phyloP scores from a whole-genome alignment of 345 rosid species.

The Hibiscus syriacus region DNA sequence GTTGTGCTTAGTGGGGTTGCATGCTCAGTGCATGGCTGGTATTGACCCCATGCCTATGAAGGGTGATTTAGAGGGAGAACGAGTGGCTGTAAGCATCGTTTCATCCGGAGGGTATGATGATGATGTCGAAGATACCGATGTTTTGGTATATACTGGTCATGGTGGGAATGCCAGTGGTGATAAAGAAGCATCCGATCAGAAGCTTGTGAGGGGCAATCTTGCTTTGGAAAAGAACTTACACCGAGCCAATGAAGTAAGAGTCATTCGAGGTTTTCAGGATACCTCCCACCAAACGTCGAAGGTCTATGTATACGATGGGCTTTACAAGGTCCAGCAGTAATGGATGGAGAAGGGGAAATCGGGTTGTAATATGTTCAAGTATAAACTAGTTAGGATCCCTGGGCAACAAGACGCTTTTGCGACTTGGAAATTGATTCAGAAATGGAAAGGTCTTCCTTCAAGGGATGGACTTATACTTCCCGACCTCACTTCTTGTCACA shows the following conservation, averaged over 20 bases:
- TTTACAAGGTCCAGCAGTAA: conserved; percentile 49
- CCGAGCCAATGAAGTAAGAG: conserved; percentile 53
- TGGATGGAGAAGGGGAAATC: conserved; percentile 70
- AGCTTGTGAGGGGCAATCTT: conserved; percentile 87
- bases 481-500: too few species aligned
- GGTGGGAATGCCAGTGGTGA: conserved; percentile 64
- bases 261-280: conserved; percentile 63
- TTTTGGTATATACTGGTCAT: conserved; percentile 69
- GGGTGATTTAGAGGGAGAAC: conserved; percentile 53
- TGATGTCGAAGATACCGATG: conserved; percentile 56
- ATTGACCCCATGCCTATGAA: conserved; percentile 59
- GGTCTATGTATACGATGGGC: conserved; percentile 64
- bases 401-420: conserved; percentile 60
- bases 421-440: conserved; percentile 47
- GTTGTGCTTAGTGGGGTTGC: conserved; percentile 73
- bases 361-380: conserved; percentile 65
- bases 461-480: conserved; percentile 64
- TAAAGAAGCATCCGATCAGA: conserved; percentile 63
- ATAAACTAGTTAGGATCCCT: conserved; percentile 45
- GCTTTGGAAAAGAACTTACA: conserved; percentile 84
- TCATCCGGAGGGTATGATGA: conserved; percentile 85
- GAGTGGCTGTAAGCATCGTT: conserved; percentile 71
- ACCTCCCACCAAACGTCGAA: conserved; percentile 19
- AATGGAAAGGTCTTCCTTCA: conserved; percentile 43
- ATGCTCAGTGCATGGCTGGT: conserved; percentile 83